Percentiles rank a stretch among this genome's conserved stretches.
Conservation (phyloP, 768 basidiomycete species). For the Pulveroboletus sp. region DNA sequence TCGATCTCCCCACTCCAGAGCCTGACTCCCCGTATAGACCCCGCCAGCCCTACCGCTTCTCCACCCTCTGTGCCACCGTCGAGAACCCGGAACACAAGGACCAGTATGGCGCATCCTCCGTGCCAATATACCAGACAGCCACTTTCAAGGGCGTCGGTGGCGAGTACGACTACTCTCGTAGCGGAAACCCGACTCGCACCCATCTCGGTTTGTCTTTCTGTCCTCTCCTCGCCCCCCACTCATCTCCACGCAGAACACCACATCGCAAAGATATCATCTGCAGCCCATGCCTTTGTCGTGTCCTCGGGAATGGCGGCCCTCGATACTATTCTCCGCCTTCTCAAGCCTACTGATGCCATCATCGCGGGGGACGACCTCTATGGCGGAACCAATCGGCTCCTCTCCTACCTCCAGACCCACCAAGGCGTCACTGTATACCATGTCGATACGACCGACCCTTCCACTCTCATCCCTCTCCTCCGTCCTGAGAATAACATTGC, state of each 20-base stretch:
- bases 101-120: slow-evolving; percentile 89
- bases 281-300: slow-evolving; percentile 83
- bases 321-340: slow-evolving; percentile 87
- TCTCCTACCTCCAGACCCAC: slow-evolving; percentile 83
- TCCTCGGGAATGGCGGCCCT: slow-evolving; percentile 98
- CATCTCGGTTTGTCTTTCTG: slow-evolving; percentile 69
- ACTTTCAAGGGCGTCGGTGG: slow-evolving; percentile 94
- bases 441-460: slow-evolving; percentile 83
- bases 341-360: slow-evolving; percentile 94
- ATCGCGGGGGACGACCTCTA: slow-evolving; percentile 97
- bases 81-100: slow-evolving; percentile 91
- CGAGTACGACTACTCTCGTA: slow-evolving; percentile 90
- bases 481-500: slow-evolving; percentile 64
- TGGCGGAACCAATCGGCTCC: slow-evolving; percentile 93
- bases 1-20: slow-evolving; percentile 76
- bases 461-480: slow-evolving; percentile 57
- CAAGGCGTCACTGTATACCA: slow-evolving; percentile 88
- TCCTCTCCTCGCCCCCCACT: not conserved
- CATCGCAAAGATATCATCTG: slow-evolving; percentile 93
- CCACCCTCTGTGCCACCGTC: slow-evolving; percentile 87
- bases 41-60: slow-evolving; percentile 79
- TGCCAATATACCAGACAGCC: slow-evolving; percentile 96
- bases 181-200: slow-evolving; percentile 94
- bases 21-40: slow-evolving; percentile 68
- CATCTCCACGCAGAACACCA: slow-evolving; percentile 70